Conservation (phyloP, 352 stramenopile species). For the Phytophthora lateralis region DNA sequence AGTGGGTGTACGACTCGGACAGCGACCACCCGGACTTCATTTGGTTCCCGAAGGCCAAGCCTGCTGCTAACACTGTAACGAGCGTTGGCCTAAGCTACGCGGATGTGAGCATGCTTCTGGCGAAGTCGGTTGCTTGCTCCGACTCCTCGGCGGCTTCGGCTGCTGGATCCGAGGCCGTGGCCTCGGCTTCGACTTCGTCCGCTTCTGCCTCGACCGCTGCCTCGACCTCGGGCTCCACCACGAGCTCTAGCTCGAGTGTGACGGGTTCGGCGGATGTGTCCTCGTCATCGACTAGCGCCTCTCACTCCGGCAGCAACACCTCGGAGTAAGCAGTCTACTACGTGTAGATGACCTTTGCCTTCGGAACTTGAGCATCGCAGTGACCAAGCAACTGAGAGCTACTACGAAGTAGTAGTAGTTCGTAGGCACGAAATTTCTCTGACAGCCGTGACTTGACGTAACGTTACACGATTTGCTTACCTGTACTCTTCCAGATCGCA, state of each 20-base stretch:
- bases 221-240: background rate
- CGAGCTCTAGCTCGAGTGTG: background rate
- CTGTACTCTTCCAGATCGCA: slow-evolving; percentile 39
- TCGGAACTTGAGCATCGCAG: background rate
- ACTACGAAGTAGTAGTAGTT: background rate
- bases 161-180: background rate
- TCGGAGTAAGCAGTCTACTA: background rate
- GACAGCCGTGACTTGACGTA: slow-evolving; percentile 41
- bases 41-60: slow-evolving; percentile 32
- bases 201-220: background rate
- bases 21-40: slow-evolving; percentile 40
- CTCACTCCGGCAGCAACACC: slow-evolving; percentile 1
- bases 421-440: slow-evolving; percentile 20
- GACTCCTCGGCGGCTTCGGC: slow-evolving; percentile 7
- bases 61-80: slow-evolving; percentile 25
- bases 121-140: slow-evolving; percentile 21
- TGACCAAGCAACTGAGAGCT: background rate
- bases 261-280: background rate
- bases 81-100: slow-evolving; percentile 34
- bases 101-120: slow-evolving; percentile 26
- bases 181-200: background rate
- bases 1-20: slow-evolving; percentile 38
- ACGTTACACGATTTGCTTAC: slow-evolving; percentile 33
- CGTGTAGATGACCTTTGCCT: background rate
- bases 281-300: background rate